Percentiles rank a stretch among this genome's conserved stretches.
These are phyloP conservation scores for Globisporangium canariense DNA, from an alignment of 352 stramenopile genomes.

Conservation along the genomic window DNA sequence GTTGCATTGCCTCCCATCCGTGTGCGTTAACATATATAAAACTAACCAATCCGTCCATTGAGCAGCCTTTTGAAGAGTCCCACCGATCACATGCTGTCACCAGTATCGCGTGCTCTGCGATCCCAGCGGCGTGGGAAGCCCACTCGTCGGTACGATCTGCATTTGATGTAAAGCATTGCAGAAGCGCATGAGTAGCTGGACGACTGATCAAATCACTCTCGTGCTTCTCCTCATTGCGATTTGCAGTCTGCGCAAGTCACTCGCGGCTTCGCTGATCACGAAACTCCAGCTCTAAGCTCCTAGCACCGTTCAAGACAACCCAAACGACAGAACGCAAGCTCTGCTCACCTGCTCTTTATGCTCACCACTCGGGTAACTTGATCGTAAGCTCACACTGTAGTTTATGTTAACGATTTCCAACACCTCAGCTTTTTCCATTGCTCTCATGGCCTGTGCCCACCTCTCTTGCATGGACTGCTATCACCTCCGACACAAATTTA, in stretches of 20 bases:
- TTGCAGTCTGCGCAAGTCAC: slow-evolving; percentile 8
- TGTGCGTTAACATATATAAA: too few species aligned
- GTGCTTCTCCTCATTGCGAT: not conserved
- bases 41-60: not conserved
- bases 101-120: slow-evolving; percentile 45
- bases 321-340: too few species aligned
- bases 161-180: too few species aligned
- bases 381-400: too few species aligned
- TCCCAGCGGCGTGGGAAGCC: slow-evolving; percentile 21
- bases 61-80: slow-evolving; percentile 54
- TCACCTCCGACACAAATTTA: not conserved
- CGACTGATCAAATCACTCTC: not conserved
- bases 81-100: slow-evolving; percentile 67
- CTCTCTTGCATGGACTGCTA: not conserved
- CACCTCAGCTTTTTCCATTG: too few species aligned
- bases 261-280: not conserved
- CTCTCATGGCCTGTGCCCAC: too few species aligned
- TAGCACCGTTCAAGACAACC: too few species aligned
- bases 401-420: too few species aligned
- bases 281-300: slow-evolving; percentile 5
- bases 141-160: slow-evolving; percentile 11
- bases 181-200: too few species aligned
- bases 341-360: too few species aligned
- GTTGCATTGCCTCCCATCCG: too few species aligned
- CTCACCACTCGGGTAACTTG: too few species aligned